phyloP scores from a whole-genome alignment of 345 rosid species.

The Microcos paniculata region DNA sequence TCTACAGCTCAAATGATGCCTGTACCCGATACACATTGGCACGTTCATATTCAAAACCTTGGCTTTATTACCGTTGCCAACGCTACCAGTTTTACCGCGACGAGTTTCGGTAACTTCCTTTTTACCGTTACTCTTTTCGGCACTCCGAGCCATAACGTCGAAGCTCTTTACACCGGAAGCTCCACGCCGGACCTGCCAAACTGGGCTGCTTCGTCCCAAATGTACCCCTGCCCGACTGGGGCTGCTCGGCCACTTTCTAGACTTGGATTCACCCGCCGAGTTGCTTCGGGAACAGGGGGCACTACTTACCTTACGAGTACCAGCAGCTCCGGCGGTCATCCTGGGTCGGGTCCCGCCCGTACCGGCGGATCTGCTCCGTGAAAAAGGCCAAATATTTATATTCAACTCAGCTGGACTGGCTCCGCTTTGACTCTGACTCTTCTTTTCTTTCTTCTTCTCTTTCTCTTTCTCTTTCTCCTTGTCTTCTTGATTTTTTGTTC shows the following conservation, averaged over 20 bases:
- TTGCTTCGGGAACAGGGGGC: conserved; percentile 87
- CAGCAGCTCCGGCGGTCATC: conserved; percentile 31
- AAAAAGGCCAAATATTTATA: conserved; percentile 82
- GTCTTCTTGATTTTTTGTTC: conserved; percentile 22
- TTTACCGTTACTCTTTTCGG: conserved; percentile 25
- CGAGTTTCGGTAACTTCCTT: conserved; percentile 23
- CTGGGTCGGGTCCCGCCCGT: conserved; percentile 52
- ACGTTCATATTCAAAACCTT: conserved; percentile 53
- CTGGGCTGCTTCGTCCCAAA: conserved; percentile 75
- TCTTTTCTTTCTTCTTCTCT: conserved; percentile 33
- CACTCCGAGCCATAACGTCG: conserved; percentile 20
- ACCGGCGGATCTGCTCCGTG: conserved; percentile 81
- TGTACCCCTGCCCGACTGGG: conserved; percentile 68
- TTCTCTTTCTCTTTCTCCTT: conserved; percentile 17
- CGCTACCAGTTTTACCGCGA: conserved; percentile 27
- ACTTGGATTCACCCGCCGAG: conserved; percentile 53
- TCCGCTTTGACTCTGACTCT: conserved; percentile 25
- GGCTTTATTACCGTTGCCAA: conserved; percentile 12
- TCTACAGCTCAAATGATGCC: conserved; percentile 68
- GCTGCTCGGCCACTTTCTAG: conserved; percentile 64
- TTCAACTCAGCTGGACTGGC: conserved; percentile 52
- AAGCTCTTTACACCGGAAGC: conserved; percentile 22
- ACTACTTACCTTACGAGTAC: conserved; percentile 59
- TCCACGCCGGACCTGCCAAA: conserved; percentile 64
- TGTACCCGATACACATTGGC: conserved; percentile 60